Evolutionary conservation across 345 rosid species (phyloP), one percentile per base, ranked within the genome.

Genomic region (Hypericum perforatum): DNA sequence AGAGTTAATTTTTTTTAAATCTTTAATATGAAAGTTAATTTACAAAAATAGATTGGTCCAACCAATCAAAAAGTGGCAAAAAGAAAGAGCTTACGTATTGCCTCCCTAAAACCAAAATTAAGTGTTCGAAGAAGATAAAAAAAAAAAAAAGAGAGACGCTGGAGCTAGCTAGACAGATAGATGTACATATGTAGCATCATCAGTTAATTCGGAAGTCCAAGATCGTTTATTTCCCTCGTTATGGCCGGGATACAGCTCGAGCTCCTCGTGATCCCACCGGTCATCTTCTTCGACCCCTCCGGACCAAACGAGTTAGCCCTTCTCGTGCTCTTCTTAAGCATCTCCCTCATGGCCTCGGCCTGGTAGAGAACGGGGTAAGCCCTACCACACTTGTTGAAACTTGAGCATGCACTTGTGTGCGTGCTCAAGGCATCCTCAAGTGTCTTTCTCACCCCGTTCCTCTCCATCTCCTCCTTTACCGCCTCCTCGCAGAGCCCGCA

Each of bases 401-500:
- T 83, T 0, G 80, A 75, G 40, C 91, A 92, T 0, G 89, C 81
- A 16, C 63, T 79, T 86, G 88, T 88, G 54, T 88, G 98, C 5
- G 71, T 39, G 29, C 49, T 77, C 73, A 92, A 56, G 3, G 85
- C 97, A 71, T 80, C 91, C 46, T 85, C 87, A 16, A 62, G 32
- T 4, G 32, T 22, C 32, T 22, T 43, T 41, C 64, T 61, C 32
- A 74, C 76, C 12, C 81, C 81, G 12, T 53, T 72, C 58, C 83
- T 92, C 70, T 70, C 89, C 66, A 64, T 79, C 77, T 88, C 94
- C 49, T 80, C 95, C 61, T 85, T 88, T 72, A 88, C 95, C 1
- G 98, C 96, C 74, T 88, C 95, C 0, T 85, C 49, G 57, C 97
- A 92, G 37, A 88, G 53, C 62, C 98, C 98, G 16, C 96, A 85